A percentile compares a stretch with the other conserved stretches of the same genome.
Evolutionary conservation across 2,329 filamentous ascomycete genomes (phyloP).

Genomic region (Colletotrichum chrysophilum): DNA sequence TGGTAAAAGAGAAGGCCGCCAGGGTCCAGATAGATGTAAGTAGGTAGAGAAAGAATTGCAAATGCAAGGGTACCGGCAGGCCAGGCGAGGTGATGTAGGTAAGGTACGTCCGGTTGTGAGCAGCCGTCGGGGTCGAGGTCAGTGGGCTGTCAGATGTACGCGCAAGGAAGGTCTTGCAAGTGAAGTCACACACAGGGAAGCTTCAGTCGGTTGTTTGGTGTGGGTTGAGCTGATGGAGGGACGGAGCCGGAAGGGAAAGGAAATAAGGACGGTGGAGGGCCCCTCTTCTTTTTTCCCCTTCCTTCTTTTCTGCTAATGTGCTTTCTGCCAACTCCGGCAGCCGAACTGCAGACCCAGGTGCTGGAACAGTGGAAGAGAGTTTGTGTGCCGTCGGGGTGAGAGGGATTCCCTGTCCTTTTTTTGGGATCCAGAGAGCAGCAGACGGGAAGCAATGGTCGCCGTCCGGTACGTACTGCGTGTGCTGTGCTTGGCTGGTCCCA

Average conservation of each 20-base stretch:
- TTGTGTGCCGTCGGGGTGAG: background rate
- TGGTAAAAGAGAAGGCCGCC: background rate
- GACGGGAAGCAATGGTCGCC: background rate
- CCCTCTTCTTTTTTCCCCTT: background rate
- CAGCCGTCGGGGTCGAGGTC: background rate
- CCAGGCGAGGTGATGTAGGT: background rate
- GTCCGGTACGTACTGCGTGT: conserved; percentile 3
- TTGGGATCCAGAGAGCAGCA: background rate
- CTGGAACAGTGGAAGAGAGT: background rate
- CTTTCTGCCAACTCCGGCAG: background rate
- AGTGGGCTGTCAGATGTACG: background rate
- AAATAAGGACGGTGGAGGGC: background rate
- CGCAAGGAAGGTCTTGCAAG: background rate
- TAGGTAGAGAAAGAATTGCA: background rate
- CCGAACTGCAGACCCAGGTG: background rate
- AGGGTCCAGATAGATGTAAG: conserved; percentile 16
- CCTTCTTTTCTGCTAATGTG: background rate
- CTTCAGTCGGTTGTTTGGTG: background rate
- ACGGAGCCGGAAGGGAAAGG: conserved; percentile 10
- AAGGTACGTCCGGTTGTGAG: background rate
- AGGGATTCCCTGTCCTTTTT: background rate
- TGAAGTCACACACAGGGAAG: background rate
- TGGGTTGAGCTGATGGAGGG: conserved; percentile 6
- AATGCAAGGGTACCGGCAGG: background rate
- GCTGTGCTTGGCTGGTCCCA: background rate